These are phyloP conservation scores for Lactuca sativa DNA, from an alignment of 129 eudicot species.

Conservation along the genomic window DNA sequence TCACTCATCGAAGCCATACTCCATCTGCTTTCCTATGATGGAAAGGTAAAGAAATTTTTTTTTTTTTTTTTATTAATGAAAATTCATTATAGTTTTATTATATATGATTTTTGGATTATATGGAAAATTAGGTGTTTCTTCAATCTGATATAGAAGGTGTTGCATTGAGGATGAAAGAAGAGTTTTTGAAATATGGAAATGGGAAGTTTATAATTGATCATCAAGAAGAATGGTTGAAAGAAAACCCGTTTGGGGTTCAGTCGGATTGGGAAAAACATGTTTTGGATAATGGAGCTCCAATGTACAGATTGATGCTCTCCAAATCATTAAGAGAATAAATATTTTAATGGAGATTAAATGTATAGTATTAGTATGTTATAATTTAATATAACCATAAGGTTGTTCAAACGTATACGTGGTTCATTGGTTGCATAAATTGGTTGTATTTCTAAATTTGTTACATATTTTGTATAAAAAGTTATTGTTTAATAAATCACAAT, in stretches of 20 bases:
- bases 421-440: no score
- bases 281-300: slow-evolving; percentile 57
- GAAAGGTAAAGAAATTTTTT: slow-evolving; percentile 48
- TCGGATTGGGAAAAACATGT: slow-evolving; percentile 94
- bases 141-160: slow-evolving; percentile 84
- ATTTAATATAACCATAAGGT: no score
- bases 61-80: not conserved
- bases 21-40: slow-evolving; percentile 49
- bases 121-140: slow-evolving; percentile 64
- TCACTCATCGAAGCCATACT: slow-evolving; percentile 71
- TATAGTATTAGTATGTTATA: not conserved
- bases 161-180: slow-evolving; percentile 67
- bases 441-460: no score
- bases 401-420: no score
- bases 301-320: slow-evolving; percentile 73
- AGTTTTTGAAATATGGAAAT: slow-evolving; percentile 55
- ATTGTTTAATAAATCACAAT: no score
- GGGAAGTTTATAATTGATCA: slow-evolving; percentile 52
- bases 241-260: slow-evolving; percentile 74
- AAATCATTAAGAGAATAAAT: slow-evolving; percentile 27
- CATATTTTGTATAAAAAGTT: no score
- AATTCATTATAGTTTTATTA: not conserved
- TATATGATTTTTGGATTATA: slow-evolving; percentile 9
- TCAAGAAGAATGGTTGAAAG: slow-evolving; percentile 54
- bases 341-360: not conserved